phyloP scores from a whole-genome alignment of 2,329 filamentous ascomycete genomes.

The Knufia petricola region DNA sequence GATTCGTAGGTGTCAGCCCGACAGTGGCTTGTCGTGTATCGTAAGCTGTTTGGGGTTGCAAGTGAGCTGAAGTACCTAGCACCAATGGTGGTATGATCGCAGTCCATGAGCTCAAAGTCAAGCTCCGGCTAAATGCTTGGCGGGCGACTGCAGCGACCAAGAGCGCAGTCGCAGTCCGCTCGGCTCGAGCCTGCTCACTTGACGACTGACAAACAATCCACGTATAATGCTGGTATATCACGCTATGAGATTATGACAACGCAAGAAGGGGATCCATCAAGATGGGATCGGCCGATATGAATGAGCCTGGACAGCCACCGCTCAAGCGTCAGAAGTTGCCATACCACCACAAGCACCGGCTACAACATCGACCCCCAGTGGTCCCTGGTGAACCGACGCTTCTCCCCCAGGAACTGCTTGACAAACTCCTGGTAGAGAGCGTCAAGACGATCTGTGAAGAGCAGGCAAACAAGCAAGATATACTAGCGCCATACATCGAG shows the following conservation, averaged over 20 bases:
- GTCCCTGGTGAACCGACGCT: conserved; percentile 32
- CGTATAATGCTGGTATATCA: not conserved
- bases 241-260: conserved; percentile 3
- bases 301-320: not conserved
- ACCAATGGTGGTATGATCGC: not conserved
- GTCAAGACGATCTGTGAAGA: conserved; percentile 34
- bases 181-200: too few species aligned
- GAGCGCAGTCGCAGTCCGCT: not conserved
- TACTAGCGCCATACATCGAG: conserved; percentile 33
- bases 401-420: conserved; percentile 44
- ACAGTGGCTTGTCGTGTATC: conserved; percentile 3
- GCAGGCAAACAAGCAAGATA: conserved; percentile 18
- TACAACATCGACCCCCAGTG: conserved; percentile 26
- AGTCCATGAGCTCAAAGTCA: conserved; percentile 8
- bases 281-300: not conserved
- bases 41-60: too few species aligned
- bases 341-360: conserved; percentile 36
- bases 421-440: conserved; percentile 46
- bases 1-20: not conserved
- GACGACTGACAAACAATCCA: too few species aligned
- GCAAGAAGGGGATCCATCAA: not conserved
- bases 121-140: conserved; percentile 7
- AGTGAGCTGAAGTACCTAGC: too few species aligned
- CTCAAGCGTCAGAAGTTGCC: conserved; percentile 30
- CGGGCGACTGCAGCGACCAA: not conserved